A percentile compares a stretch with the other conserved stretches of the same genome.
phyloP scores from a whole-genome alignment of 2,329 filamentous ascomycete genomes.

The Fusarium brachygibbosum region DNA sequence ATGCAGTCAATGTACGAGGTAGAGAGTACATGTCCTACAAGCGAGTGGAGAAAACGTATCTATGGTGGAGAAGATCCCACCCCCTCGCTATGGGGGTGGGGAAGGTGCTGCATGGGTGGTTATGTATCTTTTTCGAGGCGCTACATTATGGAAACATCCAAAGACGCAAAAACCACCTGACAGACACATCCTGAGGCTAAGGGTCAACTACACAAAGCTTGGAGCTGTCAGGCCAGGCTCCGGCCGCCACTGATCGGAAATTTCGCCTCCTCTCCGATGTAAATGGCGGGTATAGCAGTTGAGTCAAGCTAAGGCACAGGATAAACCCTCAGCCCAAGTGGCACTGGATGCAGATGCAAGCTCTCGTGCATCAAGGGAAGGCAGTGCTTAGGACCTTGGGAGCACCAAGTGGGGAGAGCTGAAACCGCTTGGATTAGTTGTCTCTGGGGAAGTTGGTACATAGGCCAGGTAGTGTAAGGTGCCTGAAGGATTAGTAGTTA shows the following conservation, averaged over 20 bases:
- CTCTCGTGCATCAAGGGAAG: conserved; percentile 16
- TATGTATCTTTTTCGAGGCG: neutral
- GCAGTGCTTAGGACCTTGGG: conserved; percentile 12
- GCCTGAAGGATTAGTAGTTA: neutral
- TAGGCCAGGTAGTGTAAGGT: neutral
- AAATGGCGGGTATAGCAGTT: conserved; percentile 4
- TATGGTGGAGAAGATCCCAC: conserved; percentile 35
- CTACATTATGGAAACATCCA: conserved; percentile 21
- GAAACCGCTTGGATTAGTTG: conserved; percentile 28
- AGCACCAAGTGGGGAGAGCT: conserved; percentile 29
- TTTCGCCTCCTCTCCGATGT: conserved; percentile 12
- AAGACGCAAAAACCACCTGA: conserved; percentile 22
- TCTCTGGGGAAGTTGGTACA: conserved; percentile 19
- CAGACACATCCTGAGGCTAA: conserved; percentile 13
- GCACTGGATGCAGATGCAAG: neutral
- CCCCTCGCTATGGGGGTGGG: conserved; percentile 33
- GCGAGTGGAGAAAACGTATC: conserved; percentile 22
- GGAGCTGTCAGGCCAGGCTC: conserved; percentile 14
- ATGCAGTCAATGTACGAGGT: conserved; percentile 21
- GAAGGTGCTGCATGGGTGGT: conserved; percentile 13
- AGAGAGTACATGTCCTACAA: conserved; percentile 9
- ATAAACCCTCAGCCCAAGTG: neutral
- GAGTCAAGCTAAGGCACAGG: conserved; percentile 22
- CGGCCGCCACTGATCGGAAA: conserved; percentile 14
- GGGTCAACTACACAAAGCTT: conserved; percentile 1